A percentile compares a stretch with the other conserved stretches of the same genome.
Conservation (phyloP, 208 protist genomes). For the Willaertia magna region DNA sequence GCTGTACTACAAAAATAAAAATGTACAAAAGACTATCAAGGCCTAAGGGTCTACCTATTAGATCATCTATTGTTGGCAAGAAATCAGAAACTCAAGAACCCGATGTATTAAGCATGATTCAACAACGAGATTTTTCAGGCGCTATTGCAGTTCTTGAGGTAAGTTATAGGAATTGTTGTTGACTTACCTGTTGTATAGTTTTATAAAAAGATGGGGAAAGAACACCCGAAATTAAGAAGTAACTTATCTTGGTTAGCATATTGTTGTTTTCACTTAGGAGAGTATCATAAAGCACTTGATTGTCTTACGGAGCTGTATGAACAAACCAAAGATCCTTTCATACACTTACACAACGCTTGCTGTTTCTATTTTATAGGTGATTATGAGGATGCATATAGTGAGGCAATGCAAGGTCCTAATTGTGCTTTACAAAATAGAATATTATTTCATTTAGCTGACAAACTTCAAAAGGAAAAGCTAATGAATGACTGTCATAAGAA, state of each 20-base stretch:
- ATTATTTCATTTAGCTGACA: constrained; percentile 83
- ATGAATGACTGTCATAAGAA: constrained; percentile 78
- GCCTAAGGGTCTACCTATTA: too few species aligned
- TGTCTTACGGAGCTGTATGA: constrained; percentile 3
- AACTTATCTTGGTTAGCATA: constrained; percentile 74
- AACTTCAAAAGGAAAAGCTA: constrained; percentile 71
- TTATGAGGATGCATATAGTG: constrained; percentile 73
- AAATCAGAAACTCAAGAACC: constrained; percentile 15
- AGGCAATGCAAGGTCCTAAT: constrained; percentile 55
- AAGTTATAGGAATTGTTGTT: not conserved
- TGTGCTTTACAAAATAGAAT: constrained; percentile 70
- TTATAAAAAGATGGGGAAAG: not conserved
- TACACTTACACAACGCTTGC: constrained; percentile 31
- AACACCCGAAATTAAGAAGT: constrained; percentile 14
- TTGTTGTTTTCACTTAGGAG: constrained; percentile 78
- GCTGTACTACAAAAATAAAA: not conserved
- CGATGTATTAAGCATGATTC: constrained; percentile 26
- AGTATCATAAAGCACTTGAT: constrained; percentile 71
- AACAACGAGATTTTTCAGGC: constrained; percentile 32
- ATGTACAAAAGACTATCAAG: not conserved
- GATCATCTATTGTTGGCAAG: too few species aligned
- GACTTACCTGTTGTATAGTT: not conserved
- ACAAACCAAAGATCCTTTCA: constrained; percentile 10
- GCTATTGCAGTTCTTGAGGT: constrained; percentile 37
- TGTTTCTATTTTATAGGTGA: constrained; percentile 43